Evolutionary conservation across 2,329 filamentous ascomycete species (phyloP).

Genomic region (Byssothecium circinans): DNA sequence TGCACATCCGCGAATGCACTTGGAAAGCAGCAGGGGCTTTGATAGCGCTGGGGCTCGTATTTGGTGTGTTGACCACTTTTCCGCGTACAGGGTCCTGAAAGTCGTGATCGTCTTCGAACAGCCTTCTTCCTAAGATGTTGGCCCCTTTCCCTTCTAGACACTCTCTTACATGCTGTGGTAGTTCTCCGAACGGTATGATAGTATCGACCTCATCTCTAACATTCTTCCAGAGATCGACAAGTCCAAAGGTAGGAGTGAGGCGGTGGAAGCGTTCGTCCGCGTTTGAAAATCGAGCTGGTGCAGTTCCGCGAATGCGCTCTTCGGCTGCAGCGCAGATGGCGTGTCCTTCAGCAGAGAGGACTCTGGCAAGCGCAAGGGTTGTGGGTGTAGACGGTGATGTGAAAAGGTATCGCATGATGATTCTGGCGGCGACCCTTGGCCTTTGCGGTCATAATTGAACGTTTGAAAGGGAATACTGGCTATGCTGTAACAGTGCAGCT

Average conservation of each 20-base stretch:
- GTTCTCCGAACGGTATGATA: slow-evolving; percentile 7
- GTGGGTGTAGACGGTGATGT: slow-evolving; percentile 11
- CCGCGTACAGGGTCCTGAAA: slow-evolving; percentile 10
- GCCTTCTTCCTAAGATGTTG: not conserved
- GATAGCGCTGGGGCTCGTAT: slow-evolving; percentile 1
- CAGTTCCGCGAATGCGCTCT: slow-evolving; percentile 9
- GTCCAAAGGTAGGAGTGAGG: not conserved
- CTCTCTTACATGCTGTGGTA: not conserved
- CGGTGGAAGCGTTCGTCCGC: slow-evolving; percentile 10
- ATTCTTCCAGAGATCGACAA: slow-evolving; percentile 2
- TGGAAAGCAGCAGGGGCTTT: slow-evolving; percentile 4
- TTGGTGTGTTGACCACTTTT: slow-evolving; percentile 1
- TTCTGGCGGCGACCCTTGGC: no score
- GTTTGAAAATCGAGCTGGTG: slow-evolving; percentile 10
- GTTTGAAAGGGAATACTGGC: no score
- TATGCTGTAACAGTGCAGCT: no score
- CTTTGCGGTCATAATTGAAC: no score
- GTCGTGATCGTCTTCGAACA: slow-evolving; percentile 3
- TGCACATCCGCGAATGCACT: slow-evolving; percentile 5
- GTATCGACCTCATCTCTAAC: slow-evolving; percentile 5
- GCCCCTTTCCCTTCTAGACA: not conserved
- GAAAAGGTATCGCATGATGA: not conserved
- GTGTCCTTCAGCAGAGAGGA: slow-evolving; percentile 11
- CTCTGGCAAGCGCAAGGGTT: slow-evolving; percentile 11
- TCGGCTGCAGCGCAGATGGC: slow-evolving; percentile 11